Conservation (phyloP, 2,329 filamentous ascomycete genomes). For the Hymenoscyphus fraxineus region DNA sequence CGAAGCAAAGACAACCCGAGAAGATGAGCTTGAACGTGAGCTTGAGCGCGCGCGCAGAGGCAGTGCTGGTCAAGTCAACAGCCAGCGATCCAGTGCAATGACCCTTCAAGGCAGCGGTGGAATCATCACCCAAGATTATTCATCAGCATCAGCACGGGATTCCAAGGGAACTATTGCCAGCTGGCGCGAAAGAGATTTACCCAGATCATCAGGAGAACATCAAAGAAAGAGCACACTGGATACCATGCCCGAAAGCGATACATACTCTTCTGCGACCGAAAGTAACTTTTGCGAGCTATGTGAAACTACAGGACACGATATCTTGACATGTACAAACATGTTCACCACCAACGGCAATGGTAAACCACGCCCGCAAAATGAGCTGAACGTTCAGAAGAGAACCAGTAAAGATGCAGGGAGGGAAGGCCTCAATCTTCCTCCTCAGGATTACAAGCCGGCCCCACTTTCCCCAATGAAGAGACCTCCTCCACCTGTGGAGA, state of each 20-base stretch:
- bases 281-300: slow-evolving; percentile 79
- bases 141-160: slow-evolving; percentile 60
- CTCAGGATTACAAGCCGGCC: slow-evolving; percentile 47
- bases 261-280: slow-evolving; percentile 67
- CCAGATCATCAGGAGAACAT: slow-evolving; percentile 44
- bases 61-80: slow-evolving; percentile 34
- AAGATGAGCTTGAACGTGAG: slow-evolving; percentile 84
- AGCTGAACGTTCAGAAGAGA: slow-evolving; percentile 20
- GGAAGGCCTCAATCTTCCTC: slow-evolving; percentile 41
- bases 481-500: slow-evolving; percentile 39
- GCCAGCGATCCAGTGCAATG: slow-evolving; percentile 51
- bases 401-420: slow-evolving; percentile 39
- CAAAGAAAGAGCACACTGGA: slow-evolving; percentile 54
- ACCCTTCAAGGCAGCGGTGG: slow-evolving; percentile 42
- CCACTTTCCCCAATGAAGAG: slow-evolving; percentile 50
- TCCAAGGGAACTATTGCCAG: slow-evolving; percentile 63
- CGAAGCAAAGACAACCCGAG: slow-evolving; percentile 67
- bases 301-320: slow-evolving; percentile 87
- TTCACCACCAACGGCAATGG: slow-evolving; percentile 43
- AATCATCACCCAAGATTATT: slow-evolving; percentile 44
- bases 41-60: slow-evolving; percentile 61
- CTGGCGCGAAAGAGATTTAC: slow-evolving; percentile 45
- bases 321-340: slow-evolving; percentile 91
- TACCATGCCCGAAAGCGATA: slow-evolving; percentile 67
- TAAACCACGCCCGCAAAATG: not conserved